These are phyloP conservation scores for Ophiocordyceps sinensis DNA, from an alignment of 2,329 filamentous ascomycete species.

Conservation along the genomic window DNA sequence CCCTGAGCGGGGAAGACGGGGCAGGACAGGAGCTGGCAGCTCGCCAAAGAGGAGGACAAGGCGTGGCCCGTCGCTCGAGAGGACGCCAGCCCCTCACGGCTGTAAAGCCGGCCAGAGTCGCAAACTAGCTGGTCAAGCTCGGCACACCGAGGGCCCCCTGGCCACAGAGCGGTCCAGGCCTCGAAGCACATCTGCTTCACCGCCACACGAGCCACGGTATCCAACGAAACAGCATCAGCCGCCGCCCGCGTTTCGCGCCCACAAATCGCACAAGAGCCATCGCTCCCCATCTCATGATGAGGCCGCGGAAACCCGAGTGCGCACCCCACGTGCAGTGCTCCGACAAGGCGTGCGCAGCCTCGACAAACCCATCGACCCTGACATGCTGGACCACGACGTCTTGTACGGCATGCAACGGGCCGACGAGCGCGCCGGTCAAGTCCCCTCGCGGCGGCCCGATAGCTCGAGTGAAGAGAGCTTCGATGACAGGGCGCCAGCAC, in stretches of 20 bases:
- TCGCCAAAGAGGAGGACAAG: background rate
- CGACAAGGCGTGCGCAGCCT: too few species aligned
- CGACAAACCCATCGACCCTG: too few species aligned
- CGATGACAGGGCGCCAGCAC: too few species aligned
- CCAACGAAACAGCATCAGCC: background rate
- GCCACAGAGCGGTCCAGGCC: background rate
- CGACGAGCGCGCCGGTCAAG: too few species aligned
- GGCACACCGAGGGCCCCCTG: background rate
- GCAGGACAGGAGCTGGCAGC: background rate
- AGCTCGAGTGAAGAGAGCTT: too few species aligned
- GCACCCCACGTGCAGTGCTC: background rate
- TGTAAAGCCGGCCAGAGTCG: background rate
- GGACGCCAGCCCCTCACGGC: background rate
- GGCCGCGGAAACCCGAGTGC: background rate
- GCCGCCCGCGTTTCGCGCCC: background rate
- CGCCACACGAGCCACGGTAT: constrained; percentile 4
- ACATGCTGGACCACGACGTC: too few species aligned
- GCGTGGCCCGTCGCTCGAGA: background rate
- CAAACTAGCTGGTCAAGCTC: constrained; percentile 1
- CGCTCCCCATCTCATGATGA: background rate
- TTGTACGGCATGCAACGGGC: too few species aligned
- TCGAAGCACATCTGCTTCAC: constrained; percentile 2
- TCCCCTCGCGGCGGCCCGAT: too few species aligned
- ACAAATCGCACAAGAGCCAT: background rate
- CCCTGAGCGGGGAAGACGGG: background rate